Evolutionary conservation across 352 stramenopile genomes (phyloP), one percentile per base, ranked within the genome.

Genomic region (Pythium biforme): DNA sequence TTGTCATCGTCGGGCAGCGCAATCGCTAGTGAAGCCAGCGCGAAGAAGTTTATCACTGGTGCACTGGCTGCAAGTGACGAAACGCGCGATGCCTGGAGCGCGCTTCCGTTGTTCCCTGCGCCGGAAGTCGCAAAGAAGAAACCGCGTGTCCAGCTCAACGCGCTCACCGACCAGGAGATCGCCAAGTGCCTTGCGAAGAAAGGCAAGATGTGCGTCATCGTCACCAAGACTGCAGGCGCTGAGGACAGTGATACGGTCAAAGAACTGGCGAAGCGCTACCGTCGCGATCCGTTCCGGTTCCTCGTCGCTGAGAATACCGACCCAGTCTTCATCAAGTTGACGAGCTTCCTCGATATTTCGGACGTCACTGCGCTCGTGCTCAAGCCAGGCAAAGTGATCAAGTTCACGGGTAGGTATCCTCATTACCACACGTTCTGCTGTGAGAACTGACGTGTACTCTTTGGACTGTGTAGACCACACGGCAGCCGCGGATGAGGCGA

Each of bases 171-270:
- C 29, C 40, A 57, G 10, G 76, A 68, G 31, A 60, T 83, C 56
- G 61, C 57, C 29, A 69, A 72, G 20, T 94, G 82, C 43, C 39
- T 79, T 14, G 53, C 57, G 8, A 83, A 85, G 51, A 69, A 62
- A 31, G 74, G 77, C 34, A 89, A 90, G 53, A 90, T 94, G 77
- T 92, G 85, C 62, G 82, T 94, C 27, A 55, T 94, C 0, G 65
- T 90, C 43, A 70, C 77, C 4, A 80, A 75, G 25, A 48, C 17
- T n/a, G 34, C 34, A 0, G 47, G 53, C 9, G 39, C 25, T 2
- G 53, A 46, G n/a, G 48, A 56, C 26, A 64, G 59, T 19, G 74
- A 74, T n/a, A 27, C 74, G 48, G 65, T 85, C 39, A 82, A 81
- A 19, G 63, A 78, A n/a, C 66, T 90, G 25, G 85, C 85, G 14